These are phyloP conservation scores for Talaromyces pinophilus DNA, from an alignment of 2,329 filamentous ascomycete genomes.

Conservation along the genomic window DNA sequence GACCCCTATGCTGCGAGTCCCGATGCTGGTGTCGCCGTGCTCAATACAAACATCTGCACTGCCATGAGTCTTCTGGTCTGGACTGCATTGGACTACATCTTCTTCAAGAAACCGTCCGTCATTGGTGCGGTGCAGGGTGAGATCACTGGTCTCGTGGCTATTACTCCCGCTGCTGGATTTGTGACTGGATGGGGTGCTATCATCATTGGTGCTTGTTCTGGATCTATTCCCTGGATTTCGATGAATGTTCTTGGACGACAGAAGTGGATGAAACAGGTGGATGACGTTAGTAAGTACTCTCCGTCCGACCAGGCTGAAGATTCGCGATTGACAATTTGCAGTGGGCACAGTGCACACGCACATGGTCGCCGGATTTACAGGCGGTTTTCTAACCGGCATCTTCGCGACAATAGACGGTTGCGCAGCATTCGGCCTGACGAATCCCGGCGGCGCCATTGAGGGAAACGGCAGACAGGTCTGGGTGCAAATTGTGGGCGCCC, in stretches of 20 bases:
- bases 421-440: conserved; percentile 49
- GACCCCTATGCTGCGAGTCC: conserved; percentile 55
- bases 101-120: conserved; percentile 53
- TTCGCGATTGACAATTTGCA: background rate
- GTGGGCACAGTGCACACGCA: conserved; percentile 55
- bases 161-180: conserved; percentile 55
- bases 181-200: conserved; percentile 56
- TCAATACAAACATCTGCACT: conserved; percentile 55
- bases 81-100: conserved; percentile 50
- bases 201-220: conserved; percentile 49
- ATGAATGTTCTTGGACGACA: conserved; percentile 53
- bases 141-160: conserved; percentile 56
- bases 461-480: conserved; percentile 55
- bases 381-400: conserved; percentile 50
- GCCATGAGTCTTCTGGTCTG: conserved; percentile 52
- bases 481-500: conserved; percentile 52
- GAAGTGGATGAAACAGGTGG: conserved; percentile 58
- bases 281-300: conserved; percentile 44
- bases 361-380: conserved; percentile 49
- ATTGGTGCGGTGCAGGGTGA: conserved; percentile 55
- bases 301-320: background rate
- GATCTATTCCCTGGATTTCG: conserved; percentile 51
- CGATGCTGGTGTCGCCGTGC: conserved; percentile 54
- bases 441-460: conserved; percentile 52
- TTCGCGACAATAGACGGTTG: conserved; percentile 52